phyloP scores from a whole-genome alignment of 495 filamentous ascomycete species.

The Tuber indicum region DNA sequence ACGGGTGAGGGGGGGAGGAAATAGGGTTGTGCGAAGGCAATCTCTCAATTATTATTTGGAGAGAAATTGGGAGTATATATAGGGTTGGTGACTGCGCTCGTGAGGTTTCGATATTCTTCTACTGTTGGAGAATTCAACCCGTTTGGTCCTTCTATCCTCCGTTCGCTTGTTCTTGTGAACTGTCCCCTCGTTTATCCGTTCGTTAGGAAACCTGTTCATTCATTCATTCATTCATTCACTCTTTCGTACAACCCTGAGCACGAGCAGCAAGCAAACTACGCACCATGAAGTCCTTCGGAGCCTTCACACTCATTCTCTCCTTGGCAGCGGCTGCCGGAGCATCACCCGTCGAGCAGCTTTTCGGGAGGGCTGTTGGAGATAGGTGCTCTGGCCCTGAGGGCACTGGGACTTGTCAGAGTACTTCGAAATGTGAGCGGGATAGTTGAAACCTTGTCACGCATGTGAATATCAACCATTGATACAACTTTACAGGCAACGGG shows the following conservation, averaged over 20 bases:
- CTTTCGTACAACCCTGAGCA: background rate
- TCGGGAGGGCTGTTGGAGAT: constrained; percentile 6
- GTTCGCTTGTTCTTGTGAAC: too few relatives aligned
- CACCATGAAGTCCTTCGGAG: background rate
- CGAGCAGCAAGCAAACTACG: background rate
- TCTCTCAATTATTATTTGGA: background rate
- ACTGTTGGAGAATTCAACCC: background rate
- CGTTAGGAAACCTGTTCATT: background rate
- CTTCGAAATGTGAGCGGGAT: background rate
- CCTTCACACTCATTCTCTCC: background rate
- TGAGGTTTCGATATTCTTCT: background rate
- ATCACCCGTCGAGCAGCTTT: constrained; percentile 9
- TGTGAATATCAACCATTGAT: background rate
- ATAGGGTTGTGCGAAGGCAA: background rate
- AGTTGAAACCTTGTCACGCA: background rate
- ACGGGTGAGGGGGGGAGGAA: background rate
- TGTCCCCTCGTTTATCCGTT: too few relatives aligned
- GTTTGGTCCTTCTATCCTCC: background rate
- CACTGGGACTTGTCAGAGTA: background rate
- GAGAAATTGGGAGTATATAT: background rate
- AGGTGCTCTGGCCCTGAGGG: constrained; percentile 2
- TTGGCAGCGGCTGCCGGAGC: background rate
- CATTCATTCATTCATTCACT: background rate
- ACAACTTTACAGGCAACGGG: background rate
- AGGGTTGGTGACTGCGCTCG: background rate